A percentile compares a stretch with the other conserved stretches of the same genome.
Conservation (phyloP, 441 rosid species). For the Populus hybrid region DNA sequence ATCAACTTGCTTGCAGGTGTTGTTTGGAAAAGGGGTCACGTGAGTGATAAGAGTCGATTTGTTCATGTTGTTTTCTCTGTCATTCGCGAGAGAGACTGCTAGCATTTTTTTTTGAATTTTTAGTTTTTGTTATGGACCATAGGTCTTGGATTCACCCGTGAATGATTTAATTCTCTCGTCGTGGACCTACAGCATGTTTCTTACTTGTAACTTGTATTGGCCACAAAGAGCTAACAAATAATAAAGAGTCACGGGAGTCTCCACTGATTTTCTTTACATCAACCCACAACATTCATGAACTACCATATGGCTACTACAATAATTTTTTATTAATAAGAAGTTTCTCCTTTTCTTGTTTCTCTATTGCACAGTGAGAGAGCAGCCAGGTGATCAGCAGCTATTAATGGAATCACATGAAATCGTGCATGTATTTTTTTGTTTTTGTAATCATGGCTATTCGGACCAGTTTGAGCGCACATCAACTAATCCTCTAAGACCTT, state of each 20-base stretch:
- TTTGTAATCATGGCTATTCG: too few relatives aligned
- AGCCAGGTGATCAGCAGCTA: not conserved
- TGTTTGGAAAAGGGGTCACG: not conserved
- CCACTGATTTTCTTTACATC: not conserved
- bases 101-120: not conserved
- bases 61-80: not conserved
- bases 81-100: not conserved
- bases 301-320: not conserved
- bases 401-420: not conserved
- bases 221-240: not conserved
- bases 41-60: not conserved
- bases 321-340: not conserved
- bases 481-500: fast-evolving
- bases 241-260: not conserved
- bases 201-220: not conserved
- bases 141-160: slow-evolving; percentile 12
- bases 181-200: slow-evolving; percentile 3
- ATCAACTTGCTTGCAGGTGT: not conserved
- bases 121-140: slow-evolving; percentile 1
- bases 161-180: slow-evolving; percentile 12
- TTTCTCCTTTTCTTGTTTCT: not conserved
- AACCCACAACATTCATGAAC: not conserved
- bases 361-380: not conserved
- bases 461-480: fast-evolving
- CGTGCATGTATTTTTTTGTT: too few relatives aligned